phyloP scores from a whole-genome alignment of 164 flowering plant genomes.

The Taxillus chinensis region DNA sequence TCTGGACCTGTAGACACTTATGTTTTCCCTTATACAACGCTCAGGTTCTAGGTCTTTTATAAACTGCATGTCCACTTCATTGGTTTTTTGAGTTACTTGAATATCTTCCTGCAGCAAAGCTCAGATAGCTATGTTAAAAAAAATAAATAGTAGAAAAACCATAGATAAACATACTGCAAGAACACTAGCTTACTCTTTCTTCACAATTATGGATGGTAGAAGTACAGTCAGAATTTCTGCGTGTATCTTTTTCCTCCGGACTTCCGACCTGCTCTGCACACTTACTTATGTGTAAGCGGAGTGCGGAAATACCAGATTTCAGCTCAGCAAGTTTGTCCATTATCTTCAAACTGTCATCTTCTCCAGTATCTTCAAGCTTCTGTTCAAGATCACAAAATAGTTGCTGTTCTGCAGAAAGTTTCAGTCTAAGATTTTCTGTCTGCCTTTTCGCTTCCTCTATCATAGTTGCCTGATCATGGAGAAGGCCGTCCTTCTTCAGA shows the following conservation, averaged over 20 bases:
- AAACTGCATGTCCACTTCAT: constrained; percentile 1
- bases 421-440: constrained; percentile 24
- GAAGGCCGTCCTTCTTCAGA: constrained; percentile 31
- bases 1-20: constrained; percentile 7
- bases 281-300: constrained; percentile 40
- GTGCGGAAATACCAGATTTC: constrained; percentile 38
- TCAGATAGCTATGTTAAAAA: neutral
- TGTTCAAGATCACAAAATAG: constrained; percentile 25
- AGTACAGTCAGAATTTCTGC: constrained; percentile 7
- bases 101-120: constrained; percentile 30
- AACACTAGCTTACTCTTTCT: constrained; percentile 36
- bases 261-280: constrained; percentile 17
- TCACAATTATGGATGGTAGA: constrained; percentile 12
- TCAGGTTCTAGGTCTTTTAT: constrained; percentile 8
- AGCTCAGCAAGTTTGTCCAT: constrained; percentile 52
- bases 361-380: constrained; percentile 38
- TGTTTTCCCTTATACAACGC: constrained; percentile 10
- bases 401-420: constrained; percentile 35
- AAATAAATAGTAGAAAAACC: neutral
- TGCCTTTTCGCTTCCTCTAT: constrained; percentile 35
- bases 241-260: constrained; percentile 11
- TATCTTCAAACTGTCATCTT: constrained; percentile 27
- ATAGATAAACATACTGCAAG: constrained; percentile 6
- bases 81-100: constrained; percentile 9
- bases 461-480: constrained; percentile 25